These are phyloP conservation scores for Colletotrichum siamense DNA, from an alignment of 2,329 filamentous ascomycete species.

Conservation along the genomic window DNA sequence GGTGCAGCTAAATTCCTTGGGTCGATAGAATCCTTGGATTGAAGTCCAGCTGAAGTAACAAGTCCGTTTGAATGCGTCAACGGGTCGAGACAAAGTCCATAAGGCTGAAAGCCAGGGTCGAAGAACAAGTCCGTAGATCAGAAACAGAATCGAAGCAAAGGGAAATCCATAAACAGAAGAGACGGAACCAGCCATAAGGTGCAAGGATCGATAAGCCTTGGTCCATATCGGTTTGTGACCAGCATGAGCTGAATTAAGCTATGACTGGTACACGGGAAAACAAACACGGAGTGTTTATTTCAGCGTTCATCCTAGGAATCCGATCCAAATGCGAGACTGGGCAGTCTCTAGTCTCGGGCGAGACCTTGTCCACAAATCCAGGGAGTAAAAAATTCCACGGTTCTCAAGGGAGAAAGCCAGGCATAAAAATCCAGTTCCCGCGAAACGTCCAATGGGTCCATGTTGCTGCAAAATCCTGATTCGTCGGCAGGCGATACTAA, in stretches of 20 bases:
- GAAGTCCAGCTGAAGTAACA: not conserved
- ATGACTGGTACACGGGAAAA: not conserved
- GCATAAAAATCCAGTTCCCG: not conserved
- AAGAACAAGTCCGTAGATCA: not conserved
- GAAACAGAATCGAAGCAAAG: not conserved
- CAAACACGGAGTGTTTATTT: not conserved
- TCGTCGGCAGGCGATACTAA: conserved; percentile 43
- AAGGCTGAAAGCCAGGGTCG: too few relatives aligned
- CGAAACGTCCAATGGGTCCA: conserved; percentile 26
- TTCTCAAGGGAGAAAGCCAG: not conserved
- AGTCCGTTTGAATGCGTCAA: not conserved
- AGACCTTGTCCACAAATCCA: not conserved
- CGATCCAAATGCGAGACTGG: conserved; percentile 10
- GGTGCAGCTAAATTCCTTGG: not conserved
- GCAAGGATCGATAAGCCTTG: not conserved
- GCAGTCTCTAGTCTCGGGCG: conserved; percentile 5
- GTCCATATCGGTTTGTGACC: not conserved
- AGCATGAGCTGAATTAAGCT: conserved; percentile 2
- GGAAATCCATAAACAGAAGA: conserved; percentile 20
- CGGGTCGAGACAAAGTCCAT: not conserved
- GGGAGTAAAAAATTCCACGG: not conserved
- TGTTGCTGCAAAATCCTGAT: not conserved
- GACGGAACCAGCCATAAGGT: not conserved
- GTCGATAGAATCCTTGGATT: not conserved
- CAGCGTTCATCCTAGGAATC: not conserved